These are phyloP conservation scores for Cornus suecica DNA, from an alignment of 148 eudicot species.

Conservation along the genomic window DNA sequence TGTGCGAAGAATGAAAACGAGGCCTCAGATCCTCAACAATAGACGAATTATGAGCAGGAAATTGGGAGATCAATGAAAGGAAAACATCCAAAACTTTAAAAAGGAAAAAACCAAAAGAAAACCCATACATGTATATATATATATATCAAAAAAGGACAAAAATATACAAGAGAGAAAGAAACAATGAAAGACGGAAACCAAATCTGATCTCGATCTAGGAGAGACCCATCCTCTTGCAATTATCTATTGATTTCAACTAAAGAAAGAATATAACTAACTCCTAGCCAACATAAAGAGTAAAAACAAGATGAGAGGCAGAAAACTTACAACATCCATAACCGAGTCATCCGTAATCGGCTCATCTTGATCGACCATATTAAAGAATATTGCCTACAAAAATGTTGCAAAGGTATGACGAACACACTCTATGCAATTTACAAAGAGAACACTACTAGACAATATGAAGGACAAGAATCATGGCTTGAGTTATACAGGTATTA, in stretches of 20 bases:
- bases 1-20: slow-evolving; percentile 91
- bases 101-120: too few species aligned
- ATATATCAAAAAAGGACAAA: too few species aligned
- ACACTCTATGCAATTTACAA: slow-evolving; percentile 1
- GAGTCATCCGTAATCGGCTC: slow-evolving; percentile 99
- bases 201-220: slow-evolving; percentile 94
- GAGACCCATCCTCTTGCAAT: slow-evolving; percentile 85
- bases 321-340: slow-evolving; percentile 60
- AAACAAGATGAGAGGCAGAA: slow-evolving; percentile 8
- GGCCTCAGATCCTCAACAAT: slow-evolving; percentile 85
- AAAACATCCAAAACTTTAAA: background rate
- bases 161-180: too few species aligned
- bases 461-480: background rate
- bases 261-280: background rate
- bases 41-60: slow-evolving; percentile 7
- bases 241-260: slow-evolving; percentile 16
- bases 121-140: too few species aligned
- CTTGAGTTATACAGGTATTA: slow-evolving; percentile 67
- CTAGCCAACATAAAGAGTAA: background rate
- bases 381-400: slow-evolving; percentile 68
- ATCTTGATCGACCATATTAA: slow-evolving; percentile 93
- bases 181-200: background rate
- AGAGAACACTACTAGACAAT: background rate
- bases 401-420: background rate
- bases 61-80: background rate